Percentiles rank a stretch among this genome's conserved stretches.
These are phyloP conservation scores for Fusarium incarnatum DNA, from an alignment of 2,329 filamentous ascomycete species.

Conservation along the genomic window DNA sequence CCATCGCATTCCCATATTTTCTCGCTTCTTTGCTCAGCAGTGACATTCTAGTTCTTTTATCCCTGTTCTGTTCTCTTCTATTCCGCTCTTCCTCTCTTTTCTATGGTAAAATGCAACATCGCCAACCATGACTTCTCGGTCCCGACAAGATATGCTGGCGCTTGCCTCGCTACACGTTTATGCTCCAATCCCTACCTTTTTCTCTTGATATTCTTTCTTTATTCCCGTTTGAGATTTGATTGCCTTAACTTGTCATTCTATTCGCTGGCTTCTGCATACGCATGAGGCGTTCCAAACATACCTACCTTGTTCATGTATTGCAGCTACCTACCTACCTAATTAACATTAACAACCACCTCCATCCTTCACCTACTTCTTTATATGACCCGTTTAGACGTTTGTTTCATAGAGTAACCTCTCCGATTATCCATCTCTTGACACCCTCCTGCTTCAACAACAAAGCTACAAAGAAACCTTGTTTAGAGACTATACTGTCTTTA, in stretches of 20 bases:
- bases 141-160: slow-evolving; percentile 23
- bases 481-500: neutral
- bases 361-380: slow-evolving; percentile 2
- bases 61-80: neutral
- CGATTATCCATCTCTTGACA: neutral
- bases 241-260: slow-evolving; percentile 2
- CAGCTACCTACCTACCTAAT: slow-evolving; percentile 20
- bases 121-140: slow-evolving; percentile 5
- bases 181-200: neutral
- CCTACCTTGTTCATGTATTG: slow-evolving; percentile 20
- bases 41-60: slow-evolving; percentile 23
- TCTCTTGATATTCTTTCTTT: neutral
- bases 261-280: slow-evolving; percentile 20
- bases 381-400: neutral
- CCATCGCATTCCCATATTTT: slow-evolving; percentile 32
- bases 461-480: neutral
- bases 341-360: neutral
- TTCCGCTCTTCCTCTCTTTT: slow-evolving; percentile 7
- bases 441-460: neutral
- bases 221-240: slow-evolving; percentile 14
- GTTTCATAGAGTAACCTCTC: neutral
- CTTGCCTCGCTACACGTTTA: neutral
- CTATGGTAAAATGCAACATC: neutral
- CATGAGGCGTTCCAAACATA: slow-evolving; percentile 32
- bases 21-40: slow-evolving; percentile 35